A percentile compares a stretch with the other conserved stretches of the same genome.
phyloP scores from a whole-genome alignment of 108 stramenopile genomes.

The Skeletonema menzelii region DNA sequence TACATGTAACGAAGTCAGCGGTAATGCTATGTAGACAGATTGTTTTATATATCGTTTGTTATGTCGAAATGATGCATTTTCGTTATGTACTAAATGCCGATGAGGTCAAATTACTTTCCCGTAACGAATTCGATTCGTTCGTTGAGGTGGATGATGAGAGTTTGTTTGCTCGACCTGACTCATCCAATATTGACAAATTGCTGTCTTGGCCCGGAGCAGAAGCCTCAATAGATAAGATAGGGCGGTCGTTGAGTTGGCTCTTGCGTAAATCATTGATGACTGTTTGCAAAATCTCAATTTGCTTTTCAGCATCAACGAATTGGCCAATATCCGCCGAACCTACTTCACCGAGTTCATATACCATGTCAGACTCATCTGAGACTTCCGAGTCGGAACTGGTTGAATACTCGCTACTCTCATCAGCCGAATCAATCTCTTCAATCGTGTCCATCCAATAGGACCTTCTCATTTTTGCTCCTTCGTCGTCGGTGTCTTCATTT shows the following conservation, averaged over 20 bases:
- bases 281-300: conserved; percentile 24
- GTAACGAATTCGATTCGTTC: neutral
- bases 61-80: too few relatives aligned
- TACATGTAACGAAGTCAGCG: conserved; percentile 11
- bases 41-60: neutral
- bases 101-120: too few relatives aligned
- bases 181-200: neutral
- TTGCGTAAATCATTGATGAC: conserved; percentile 28
- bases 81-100: too few relatives aligned
- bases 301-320: neutral
- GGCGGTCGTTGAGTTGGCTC: conserved; percentile 7
- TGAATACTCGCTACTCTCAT: neutral
- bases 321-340: neutral
- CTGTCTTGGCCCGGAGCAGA: neutral
- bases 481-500: conserved; percentile 2
- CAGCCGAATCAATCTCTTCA: conserved; percentile 16
- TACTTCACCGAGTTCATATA: neutral
- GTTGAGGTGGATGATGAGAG: neutral
- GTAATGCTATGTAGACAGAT: neutral
- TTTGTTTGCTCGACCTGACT: too few relatives aligned
- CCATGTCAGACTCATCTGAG: conserved; percentile 12
- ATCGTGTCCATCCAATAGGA: conserved; percentile 32
- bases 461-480: neutral
- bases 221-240: neutral
- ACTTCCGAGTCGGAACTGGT: neutral